Evolutionary conservation across 2,329 filamentous ascomycete species (phyloP).

Genomic region (Chlorencoelia australis): DNA sequence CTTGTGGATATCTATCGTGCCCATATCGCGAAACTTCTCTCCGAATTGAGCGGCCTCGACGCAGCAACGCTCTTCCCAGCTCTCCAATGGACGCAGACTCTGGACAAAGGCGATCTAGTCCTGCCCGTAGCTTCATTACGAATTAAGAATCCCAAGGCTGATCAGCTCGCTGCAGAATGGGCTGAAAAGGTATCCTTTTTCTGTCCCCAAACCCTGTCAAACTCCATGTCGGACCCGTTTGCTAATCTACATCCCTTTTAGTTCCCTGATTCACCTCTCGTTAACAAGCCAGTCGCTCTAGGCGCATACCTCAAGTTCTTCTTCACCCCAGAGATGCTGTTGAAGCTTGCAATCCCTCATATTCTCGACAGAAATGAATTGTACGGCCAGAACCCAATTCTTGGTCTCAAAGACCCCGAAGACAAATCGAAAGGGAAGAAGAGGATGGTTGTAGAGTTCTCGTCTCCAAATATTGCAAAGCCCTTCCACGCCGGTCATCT

Average conservation of each 20-base stretch:
- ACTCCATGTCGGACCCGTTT: too few species aligned
- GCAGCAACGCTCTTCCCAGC: background rate
- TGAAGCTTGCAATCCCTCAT: constrained; percentile 45
- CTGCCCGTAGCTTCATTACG: background rate
- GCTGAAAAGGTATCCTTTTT: background rate
- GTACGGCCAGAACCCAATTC: constrained; percentile 50
- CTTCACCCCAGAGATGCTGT: constrained; percentile 49
- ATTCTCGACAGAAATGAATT: constrained; percentile 44
- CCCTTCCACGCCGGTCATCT: constrained; percentile 57
- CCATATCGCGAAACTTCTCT: constrained; percentile 50
- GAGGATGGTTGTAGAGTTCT: constrained; percentile 52
- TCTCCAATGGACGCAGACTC: background rate
- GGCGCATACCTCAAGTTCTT: background rate
- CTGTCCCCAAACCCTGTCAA: background rate
- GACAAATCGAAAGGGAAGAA: constrained; percentile 13
- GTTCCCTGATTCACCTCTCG: background rate
- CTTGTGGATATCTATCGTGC: constrained; percentile 88
- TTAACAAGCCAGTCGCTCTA: constrained; percentile 29
- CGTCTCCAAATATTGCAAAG: constrained; percentile 57
- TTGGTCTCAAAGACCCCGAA: constrained; percentile 49
- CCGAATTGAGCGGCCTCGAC: background rate
- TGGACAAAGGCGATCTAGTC: constrained; percentile 1
- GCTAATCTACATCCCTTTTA: background rate
- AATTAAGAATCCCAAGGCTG: background rate
- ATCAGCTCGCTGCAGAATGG: background rate